Base-by-base conservation (phyloP, 2,329 filamentous ascomycete genomes). In the Purpureocillium takamizusanense region DNA sequence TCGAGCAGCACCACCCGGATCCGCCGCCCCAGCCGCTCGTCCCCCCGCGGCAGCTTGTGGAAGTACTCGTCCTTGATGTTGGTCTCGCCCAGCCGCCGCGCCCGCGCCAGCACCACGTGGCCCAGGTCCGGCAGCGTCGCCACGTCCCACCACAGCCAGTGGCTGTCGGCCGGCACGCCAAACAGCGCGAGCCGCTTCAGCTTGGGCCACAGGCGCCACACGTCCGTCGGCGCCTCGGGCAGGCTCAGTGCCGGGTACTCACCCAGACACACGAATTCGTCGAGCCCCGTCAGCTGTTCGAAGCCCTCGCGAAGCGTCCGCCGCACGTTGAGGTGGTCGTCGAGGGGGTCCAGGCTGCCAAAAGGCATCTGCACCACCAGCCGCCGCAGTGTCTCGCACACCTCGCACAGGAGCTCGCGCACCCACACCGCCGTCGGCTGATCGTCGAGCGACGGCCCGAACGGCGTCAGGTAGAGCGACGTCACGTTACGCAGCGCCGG, bases 331-430 rank as follows among this genome's bases (percentile, higher is more conserved):
- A 63, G 48, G 40, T 62, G 59, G 39, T 72, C 67, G 23, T 68
- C 58, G 17, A 60, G 55, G 2, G 59, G 60, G 21, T 63, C 59
- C 13, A 70, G 51, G 37, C 55, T 66, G 16, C 61, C 55, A 33
- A 72, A 62, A 7, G 69, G 68, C 45, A 73, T 69, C 41, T 69
- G 57, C 31, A 74, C 59, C 34, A 72, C 57, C 7, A 74, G 57
- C 15, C 65, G 63, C 32, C 52, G 58, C 33, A 75, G 57, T 7
- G 62, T 61, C 15, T 50, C 46, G 35, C 55, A 55, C 23, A 67
- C 53, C 41, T 61, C 56, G 40, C 52, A 58, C 35, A 74, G 58
- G 2, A 74, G 54, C 32, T 66, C 60, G 6, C 59, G 57, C 29
- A 66, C 57, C 57, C 57, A 61, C 15, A 46, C 47, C 1, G 66